These are phyloP conservation scores for Acanthamoeba rhysodes DNA, from an alignment of 208 protist species.

Conservation along the genomic window DNA sequence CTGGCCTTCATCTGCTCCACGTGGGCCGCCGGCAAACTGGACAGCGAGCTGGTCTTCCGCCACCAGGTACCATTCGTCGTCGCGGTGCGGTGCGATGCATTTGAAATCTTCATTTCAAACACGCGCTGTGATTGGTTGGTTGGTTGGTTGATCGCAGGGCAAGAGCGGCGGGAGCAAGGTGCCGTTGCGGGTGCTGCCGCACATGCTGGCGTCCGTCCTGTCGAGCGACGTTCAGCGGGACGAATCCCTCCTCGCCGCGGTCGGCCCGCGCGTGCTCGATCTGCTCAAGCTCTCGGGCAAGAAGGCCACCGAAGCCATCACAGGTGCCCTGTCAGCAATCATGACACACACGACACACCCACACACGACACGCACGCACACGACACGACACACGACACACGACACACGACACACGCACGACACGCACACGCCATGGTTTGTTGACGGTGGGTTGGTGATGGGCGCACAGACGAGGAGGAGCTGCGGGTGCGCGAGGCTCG, in stretches of 20 bases:
- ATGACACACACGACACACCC: not conserved
- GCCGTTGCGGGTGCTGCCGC: constrained; percentile 62
- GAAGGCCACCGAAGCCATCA: not conserved
- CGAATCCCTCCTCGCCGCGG: constrained; percentile 14
- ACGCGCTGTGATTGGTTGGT: not conserved
- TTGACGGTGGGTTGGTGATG: not conserved
- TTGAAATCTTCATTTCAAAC: too few relatives aligned
- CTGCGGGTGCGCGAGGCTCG: not conserved
- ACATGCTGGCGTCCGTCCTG: constrained; percentile 47
- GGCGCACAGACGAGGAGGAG: not conserved
- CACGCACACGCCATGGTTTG: not conserved
- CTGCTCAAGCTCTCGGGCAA: constrained; percentile 24
- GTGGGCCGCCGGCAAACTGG: not conserved
- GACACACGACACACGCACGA: too few relatives aligned
- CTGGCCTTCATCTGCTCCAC: constrained; percentile 40
- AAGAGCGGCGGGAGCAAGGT: constrained; percentile 43
- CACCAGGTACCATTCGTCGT: too few relatives aligned
- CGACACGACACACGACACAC: not conserved
- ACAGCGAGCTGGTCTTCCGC: constrained; percentile 62
- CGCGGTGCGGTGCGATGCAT: too few relatives aligned
- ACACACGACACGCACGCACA: too few relatives aligned
- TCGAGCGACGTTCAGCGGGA: not conserved
- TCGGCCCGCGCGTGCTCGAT: constrained; percentile 8
- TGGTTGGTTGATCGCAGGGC: not conserved
- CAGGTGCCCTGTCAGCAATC: not conserved